Conservation (phyloP, 345 rosid genomes). For the Erucastrum elatum region DNA sequence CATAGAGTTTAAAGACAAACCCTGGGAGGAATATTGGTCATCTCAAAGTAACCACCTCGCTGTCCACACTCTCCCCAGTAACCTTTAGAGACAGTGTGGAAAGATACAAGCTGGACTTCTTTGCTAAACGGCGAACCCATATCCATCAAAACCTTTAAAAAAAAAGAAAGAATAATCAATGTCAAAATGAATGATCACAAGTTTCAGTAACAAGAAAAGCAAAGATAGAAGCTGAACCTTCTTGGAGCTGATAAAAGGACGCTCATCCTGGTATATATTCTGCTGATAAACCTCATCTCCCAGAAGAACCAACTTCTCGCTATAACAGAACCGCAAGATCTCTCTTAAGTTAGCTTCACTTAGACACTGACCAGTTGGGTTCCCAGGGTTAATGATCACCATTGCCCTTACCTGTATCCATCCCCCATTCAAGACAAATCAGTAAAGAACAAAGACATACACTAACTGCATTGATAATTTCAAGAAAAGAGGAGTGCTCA, state of each 20-base stretch:
- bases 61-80: slow-evolving; percentile 99
- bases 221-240: slow-evolving; percentile 52
- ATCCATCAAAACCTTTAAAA: slow-evolving; percentile 70
- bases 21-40: slow-evolving; percentile 92
- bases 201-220: neutral
- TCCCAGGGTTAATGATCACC: slow-evolving; percentile 99
- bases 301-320: slow-evolving; percentile 76
- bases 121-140: slow-evolving; percentile 85
- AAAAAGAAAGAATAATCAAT: neutral
- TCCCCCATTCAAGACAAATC: neutral
- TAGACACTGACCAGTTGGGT: slow-evolving; percentile 98
- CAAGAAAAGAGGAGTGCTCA: slow-evolving; percentile 43
- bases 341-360: slow-evolving; percentile 88
- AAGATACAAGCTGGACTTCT: slow-evolving; percentile 91
- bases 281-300: slow-evolving; percentile 99
- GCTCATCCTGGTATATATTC: slow-evolving; percentile 94
- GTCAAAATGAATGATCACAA: slow-evolving; percentile 10
- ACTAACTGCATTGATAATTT: neutral
- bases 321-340: slow-evolving; percentile 73
- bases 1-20: slow-evolving; percentile 44
- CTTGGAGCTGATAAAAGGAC: slow-evolving; percentile 84
- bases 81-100: slow-evolving; percentile 98
- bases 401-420: slow-evolving; percentile 49
- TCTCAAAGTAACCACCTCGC: slow-evolving; percentile 99
- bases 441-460: neutral